Base-by-base conservation (phyloP, 129 eudicot genomes). In the Flaveria bidentis region DNA sequence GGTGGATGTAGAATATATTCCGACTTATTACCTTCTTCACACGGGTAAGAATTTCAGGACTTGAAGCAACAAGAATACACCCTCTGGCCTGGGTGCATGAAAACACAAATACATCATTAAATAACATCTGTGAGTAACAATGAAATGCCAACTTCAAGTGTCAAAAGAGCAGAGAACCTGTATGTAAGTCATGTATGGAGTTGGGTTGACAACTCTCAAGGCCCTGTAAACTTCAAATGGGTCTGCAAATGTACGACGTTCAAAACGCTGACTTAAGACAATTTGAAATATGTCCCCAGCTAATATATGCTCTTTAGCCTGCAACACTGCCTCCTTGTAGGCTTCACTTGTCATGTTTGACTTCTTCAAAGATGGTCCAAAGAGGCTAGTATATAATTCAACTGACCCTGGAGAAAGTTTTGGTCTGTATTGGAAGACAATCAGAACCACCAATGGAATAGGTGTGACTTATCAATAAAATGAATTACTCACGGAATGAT, bases 271-370 rank as follows among this genome's bases (percentile, higher is more conserved):
- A 78, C 99, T 91, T 44, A 95, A 82, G n/a, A 95, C 99, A 78
- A 95, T 95, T 80, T 95, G 99, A 83, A 95, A 95, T 44, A 95
- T 95, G 80, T 95, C 97, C 49, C 99, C 99, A 74, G 99, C 99
- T 72, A 91, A 80, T 42, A 95, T 95, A 81, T 95, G 99, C 83
- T 95, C 99, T 89, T 91, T 95, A 71, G 99, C 97, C 82, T 89
- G 81, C 71, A 89, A 71, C 45, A 94, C 99, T 51, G 96, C 96
- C 3, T 91, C 83, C 81, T 87, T 85, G 78, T 95, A 95, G 55
- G 88, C 92, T 73, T 89, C 97, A 46, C 87, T 86, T 39, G 90
- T 82, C 96, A 95, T 95, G 75, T 82, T 83, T 87, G 99, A 95
- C 16, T 87, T 86, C 74, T 82, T 82, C 82, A 91, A 84, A 52